Percentiles rank a stretch among this genome's conserved stretches.
phyloP scores from a whole-genome alignment of 1,139 yeast genomes.

The Candida smagusa region DNA sequence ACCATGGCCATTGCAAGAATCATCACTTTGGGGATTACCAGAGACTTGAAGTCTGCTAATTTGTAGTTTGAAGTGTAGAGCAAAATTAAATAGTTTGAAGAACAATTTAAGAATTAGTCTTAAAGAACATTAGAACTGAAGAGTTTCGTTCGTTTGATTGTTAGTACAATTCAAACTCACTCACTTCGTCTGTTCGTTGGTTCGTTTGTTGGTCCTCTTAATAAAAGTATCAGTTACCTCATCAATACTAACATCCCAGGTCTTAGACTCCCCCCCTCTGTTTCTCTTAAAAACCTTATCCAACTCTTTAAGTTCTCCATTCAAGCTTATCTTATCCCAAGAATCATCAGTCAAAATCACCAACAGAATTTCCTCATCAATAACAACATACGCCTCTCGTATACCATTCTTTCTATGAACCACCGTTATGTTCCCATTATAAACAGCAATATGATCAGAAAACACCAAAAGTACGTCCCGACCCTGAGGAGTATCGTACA shows the following conservation, averaged over 20 bases:
- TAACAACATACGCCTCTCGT: conserved; percentile 6
- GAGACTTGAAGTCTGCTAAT: conserved; percentile 22
- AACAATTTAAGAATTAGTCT: no score
- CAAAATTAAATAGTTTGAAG: no score
- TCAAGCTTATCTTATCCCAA: background rate
- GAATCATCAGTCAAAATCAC: background rate
- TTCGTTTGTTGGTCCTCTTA: conserved; percentile 1
- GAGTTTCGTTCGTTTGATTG: no score
- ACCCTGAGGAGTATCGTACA: conserved; percentile 3
- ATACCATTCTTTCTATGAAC: conserved; percentile 8
- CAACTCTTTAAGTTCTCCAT: conserved; percentile 4
- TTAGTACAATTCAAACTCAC: no score
- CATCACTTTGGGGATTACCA: conserved; percentile 30
- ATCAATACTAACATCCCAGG: conserved; percentile 13
- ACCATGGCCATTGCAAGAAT: conserved; percentile 43
- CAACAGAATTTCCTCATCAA: conserved; percentile 3
- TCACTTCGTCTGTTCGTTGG: background rate
- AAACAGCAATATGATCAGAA: conserved; percentile 13
- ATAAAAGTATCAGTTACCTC: conserved; percentile 33
- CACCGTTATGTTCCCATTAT: conserved; percentile 8
- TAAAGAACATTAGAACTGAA: no score
- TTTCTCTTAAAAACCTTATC: conserved; percentile 8
- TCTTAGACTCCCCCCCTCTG: conserved; percentile 1
- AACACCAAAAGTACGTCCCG: conserved; percentile 4
- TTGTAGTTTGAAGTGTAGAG: no score